These are phyloP conservation scores for Cicer yamashitae DNA, from an alignment of 306 rosid species.

Conservation along the genomic window DNA sequence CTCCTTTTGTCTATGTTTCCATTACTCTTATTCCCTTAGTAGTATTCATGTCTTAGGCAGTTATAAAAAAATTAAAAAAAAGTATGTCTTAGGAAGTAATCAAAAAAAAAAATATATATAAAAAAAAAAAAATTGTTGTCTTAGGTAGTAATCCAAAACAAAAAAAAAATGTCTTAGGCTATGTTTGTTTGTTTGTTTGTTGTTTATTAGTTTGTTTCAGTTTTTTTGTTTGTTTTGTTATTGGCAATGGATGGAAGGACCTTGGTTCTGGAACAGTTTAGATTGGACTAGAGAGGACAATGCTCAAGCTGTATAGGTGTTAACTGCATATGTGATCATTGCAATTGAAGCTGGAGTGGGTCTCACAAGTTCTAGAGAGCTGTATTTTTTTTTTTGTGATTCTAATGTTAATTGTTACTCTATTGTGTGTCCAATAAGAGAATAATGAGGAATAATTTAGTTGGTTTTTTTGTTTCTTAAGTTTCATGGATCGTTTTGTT, in stretches of 20 bases:
- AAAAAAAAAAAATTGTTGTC: background rate
- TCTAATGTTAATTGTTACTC: slow-evolving; percentile 22
- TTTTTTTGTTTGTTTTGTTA: slow-evolving; percentile 6
- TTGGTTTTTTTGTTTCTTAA: background rate
- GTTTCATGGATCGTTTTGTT: background rate
- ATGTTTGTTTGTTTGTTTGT: slow-evolving; percentile 41
- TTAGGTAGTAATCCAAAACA: background rate
- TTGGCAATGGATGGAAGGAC: slow-evolving; percentile 17
- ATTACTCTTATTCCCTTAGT: slow-evolving; percentile 17
- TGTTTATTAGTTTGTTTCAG: slow-evolving; percentile 20
- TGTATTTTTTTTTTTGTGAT: slow-evolving; percentile 15
- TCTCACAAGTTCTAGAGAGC: slow-evolving; percentile 1
- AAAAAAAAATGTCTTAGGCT: slow-evolving; percentile 11
- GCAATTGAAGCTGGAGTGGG: slow-evolving; percentile 5
- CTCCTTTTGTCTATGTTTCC: background rate
- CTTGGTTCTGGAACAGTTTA: slow-evolving; percentile 9
- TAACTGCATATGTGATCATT: slow-evolving; percentile 12
- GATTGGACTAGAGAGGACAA: slow-evolving; percentile 27
- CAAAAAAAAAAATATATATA: background rate
- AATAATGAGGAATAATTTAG: background rate
- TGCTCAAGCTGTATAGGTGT: slow-evolving; percentile 39
- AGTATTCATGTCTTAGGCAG: background rate
- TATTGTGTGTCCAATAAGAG: slow-evolving; percentile 30
- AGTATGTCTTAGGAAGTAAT: slow-evolving; percentile 5
- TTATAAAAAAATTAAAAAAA: background rate